These are phyloP conservation scores for Westerdykella aurantiaca DNA, from an alignment of 2,329 filamentous ascomycete genomes.

Conservation along the genomic window DNA sequence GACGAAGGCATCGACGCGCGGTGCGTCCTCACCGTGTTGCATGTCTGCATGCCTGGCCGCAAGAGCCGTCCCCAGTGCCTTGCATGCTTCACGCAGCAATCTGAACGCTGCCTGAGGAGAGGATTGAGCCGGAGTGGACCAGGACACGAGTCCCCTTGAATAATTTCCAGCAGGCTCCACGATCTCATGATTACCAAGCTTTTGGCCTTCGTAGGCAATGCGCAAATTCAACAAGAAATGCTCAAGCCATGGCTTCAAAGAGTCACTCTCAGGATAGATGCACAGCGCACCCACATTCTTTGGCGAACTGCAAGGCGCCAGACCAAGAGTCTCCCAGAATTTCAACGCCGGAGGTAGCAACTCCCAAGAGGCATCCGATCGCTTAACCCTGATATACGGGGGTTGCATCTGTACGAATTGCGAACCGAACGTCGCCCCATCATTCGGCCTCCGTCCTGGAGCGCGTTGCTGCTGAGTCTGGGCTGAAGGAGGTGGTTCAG, in stretches of 20 bases:
- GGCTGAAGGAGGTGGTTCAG: constrained; percentile 25
- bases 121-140: constrained; percentile 12
- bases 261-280: constrained; percentile 61
- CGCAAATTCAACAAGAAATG: constrained; percentile 63
- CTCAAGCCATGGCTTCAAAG: constrained; percentile 55
- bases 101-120: constrained; percentile 23
- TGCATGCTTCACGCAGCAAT: constrained; percentile 30
- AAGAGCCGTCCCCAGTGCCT: constrained; percentile 39
- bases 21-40: constrained; percentile 30
- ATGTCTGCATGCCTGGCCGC: constrained; percentile 30
- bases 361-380: constrained; percentile 64
- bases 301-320: constrained; percentile 62
- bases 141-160: constrained; percentile 30
- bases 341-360: constrained; percentile 66
- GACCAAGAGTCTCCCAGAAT: constrained; percentile 77
- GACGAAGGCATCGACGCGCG: constrained; percentile 56
- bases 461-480: constrained; percentile 32
- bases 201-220: constrained; percentile 66
- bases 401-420: constrained; percentile 49
- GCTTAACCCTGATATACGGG: constrained; percentile 66
- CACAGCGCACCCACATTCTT: constrained; percentile 69
- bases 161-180: constrained; percentile 37
- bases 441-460: constrained; percentile 27
- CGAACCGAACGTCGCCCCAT: constrained; percentile 22
- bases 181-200: constrained; percentile 59